A percentile compares a stretch with the other conserved stretches of the same genome.
phyloP scores from a whole-genome alignment of 1,284 basidiomycete genomes.

The Porogramme epimiltina region DNA sequence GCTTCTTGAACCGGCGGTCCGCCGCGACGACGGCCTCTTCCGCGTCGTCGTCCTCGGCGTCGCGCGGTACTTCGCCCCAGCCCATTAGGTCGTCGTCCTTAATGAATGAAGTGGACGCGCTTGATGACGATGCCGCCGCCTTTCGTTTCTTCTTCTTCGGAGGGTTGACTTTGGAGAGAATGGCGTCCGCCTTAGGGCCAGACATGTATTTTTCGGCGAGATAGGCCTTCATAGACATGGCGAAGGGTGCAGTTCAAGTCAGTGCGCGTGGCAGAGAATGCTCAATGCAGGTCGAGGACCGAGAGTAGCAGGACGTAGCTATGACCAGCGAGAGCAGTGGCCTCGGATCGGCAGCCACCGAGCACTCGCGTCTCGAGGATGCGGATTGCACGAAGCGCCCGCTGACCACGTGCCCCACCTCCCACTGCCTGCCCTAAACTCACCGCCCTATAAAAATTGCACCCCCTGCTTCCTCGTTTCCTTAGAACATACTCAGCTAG shows the following conservation, averaged over 20 bases:
- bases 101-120: slow-evolving; percentile 41
- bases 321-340: too few relatives aligned
- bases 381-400: too few relatives aligned
- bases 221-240: slow-evolving; percentile 60
- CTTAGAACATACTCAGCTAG: slow-evolving; percentile 85
- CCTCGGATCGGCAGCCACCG: too few relatives aligned
- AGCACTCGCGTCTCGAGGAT: too few relatives aligned
- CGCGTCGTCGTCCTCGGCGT: slow-evolving; percentile 49
- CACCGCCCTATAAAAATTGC: slow-evolving; percentile 40
- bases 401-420: slow-evolving; percentile 1
- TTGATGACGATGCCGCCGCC: slow-evolving; percentile 36
- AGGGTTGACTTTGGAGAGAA: slow-evolving; percentile 71
- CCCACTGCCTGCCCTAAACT: slow-evolving; percentile 16
- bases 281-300: too few relatives aligned
- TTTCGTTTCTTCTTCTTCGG: slow-evolving; percentile 81
- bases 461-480: slow-evolving; percentile 36
- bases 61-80: slow-evolving; percentile 55
- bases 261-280: background rate
- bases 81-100: slow-evolving; percentile 68
- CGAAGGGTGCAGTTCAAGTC: background rate
- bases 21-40: slow-evolving; percentile 69
- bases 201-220: slow-evolving; percentile 93
- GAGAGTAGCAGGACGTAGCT: background rate
- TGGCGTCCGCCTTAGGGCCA: slow-evolving; percentile 95
- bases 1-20: slow-evolving; percentile 79